phyloP scores from a whole-genome alignment of 805 yeast genomes.

The Starmera quercuum region DNA sequence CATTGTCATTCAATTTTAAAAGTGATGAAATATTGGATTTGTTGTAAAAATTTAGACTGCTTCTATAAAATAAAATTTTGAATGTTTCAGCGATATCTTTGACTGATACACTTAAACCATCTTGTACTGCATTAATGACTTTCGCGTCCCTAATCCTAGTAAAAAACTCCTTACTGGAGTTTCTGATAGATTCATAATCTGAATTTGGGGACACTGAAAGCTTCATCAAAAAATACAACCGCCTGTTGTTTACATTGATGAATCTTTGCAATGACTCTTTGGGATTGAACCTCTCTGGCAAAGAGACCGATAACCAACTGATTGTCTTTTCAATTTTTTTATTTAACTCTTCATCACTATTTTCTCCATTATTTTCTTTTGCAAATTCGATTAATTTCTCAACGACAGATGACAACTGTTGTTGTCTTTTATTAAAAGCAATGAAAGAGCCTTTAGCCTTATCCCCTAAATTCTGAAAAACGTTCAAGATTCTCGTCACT shows the following conservation, averaged over 20 bases:
- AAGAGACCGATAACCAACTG: conserved; percentile 50
- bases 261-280: conserved; percentile 45
- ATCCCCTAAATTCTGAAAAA: conserved; percentile 42
- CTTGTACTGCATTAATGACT: conserved; percentile 28
- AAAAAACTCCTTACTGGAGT: conserved; percentile 56
- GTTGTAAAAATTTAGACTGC: conserved; percentile 57
- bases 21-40: conserved; percentile 52
- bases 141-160: conserved; percentile 47
- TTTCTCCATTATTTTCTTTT: conserved; percentile 32
- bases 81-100: conserved; percentile 45
- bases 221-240: conserved; percentile 49
- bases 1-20: conserved; percentile 30
- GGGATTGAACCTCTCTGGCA: conserved; percentile 47
- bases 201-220: conserved; percentile 48
- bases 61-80: conserved; percentile 51
- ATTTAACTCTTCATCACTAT: conserved; percentile 15
- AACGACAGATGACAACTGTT: conserved; percentile 46
- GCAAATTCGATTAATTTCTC: conserved; percentile 39
- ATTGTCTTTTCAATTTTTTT: conserved; percentile 45
- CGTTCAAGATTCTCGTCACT: conserved; percentile 43
- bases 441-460: conserved; percentile 57
- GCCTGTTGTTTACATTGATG: conserved; percentile 45
- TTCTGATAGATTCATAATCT: conserved; percentile 51
- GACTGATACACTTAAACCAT: conserved; percentile 29
- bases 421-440: conserved; percentile 66